phyloP scores from a whole-genome alignment of 805 yeast genomes.

The Teunomyces barrocoloradensis region DNA sequence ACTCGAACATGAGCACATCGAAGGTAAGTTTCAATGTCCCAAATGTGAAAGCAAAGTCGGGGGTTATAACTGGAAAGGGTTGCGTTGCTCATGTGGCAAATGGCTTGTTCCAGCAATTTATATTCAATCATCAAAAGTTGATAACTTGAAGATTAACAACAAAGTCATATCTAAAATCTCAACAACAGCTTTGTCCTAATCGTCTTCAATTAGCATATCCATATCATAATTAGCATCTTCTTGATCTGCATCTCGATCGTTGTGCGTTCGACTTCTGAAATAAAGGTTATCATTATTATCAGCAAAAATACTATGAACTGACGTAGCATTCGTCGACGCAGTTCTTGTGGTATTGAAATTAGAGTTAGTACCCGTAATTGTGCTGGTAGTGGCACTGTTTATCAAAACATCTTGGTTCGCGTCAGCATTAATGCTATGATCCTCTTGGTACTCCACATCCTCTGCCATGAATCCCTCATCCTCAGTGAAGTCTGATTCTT shows the following conservation, averaged over 20 bases:
- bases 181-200: background rate
- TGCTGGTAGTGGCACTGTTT: slow-evolving; percentile 12
- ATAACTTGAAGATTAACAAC: slow-evolving; percentile 23
- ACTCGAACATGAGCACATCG: slow-evolving; percentile 68
- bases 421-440: slow-evolving; percentile 27
- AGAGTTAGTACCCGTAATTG: slow-evolving; percentile 8
- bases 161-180: background rate
- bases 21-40: slow-evolving; percentile 85
- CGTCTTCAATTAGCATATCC: slow-evolving; percentile 45
- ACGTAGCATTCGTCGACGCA: slow-evolving; percentile 15
- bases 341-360: slow-evolving; percentile 16
- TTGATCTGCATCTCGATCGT: slow-evolving; percentile 6
- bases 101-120: slow-evolving; percentile 95
- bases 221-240: slow-evolving; percentile 33
- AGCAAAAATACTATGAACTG: slow-evolving; percentile 7
- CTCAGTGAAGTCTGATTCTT: background rate
- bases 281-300: background rate
- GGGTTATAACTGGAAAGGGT: slow-evolving; percentile 91
- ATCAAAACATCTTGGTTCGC: slow-evolving; percentile 17
- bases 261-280: background rate
- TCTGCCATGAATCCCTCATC: slow-evolving; percentile 49
- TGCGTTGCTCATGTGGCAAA: slow-evolving; percentile 89
- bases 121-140: slow-evolving; percentile 77
- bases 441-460: slow-evolving; percentile 45
- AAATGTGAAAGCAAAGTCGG: slow-evolving; percentile 85